A percentile compares a stretch with the other conserved stretches of the same genome.
Evolutionary conservation across 1,139 yeast species (phyloP).

Genomic region (Saccharomyces uvarum): DNA sequence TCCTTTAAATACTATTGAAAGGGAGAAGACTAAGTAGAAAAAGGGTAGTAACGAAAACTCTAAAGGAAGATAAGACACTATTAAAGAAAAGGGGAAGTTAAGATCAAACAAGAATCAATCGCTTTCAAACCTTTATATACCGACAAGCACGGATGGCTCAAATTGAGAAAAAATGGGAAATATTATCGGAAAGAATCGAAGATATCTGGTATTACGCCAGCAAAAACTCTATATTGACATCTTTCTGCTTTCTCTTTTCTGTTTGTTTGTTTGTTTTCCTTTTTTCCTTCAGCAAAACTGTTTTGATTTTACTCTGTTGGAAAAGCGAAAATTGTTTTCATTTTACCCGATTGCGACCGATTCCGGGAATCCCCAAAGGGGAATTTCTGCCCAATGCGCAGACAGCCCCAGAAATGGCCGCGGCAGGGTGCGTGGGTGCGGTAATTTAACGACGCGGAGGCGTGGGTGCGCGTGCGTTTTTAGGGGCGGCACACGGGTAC

Average conservation of each 20-base stretch:
- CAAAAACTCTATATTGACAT: background rate
- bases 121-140: background rate
- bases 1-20: background rate
- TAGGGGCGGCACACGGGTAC: background rate
- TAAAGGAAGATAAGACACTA: background rate
- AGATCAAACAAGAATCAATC: background rate
- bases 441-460: background rate
- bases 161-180: background rate
- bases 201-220: background rate
- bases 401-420: background rate
- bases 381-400: background rate
- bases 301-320: conserved; percentile 1
- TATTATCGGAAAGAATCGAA: background rate
- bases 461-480: background rate
- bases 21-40: background rate
- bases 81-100: background rate
- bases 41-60: background rate
- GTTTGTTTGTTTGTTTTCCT: background rate
- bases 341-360: background rate
- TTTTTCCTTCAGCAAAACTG: background rate
- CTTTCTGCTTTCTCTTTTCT: background rate
- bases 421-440: background rate
- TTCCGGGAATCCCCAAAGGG: background rate
- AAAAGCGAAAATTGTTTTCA: background rate
- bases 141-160: background rate